These are phyloP conservation scores for Apiotrichum sp. DNA, from an alignment of 1,284 basidiomycete genomes.

Conservation along the genomic window DNA sequence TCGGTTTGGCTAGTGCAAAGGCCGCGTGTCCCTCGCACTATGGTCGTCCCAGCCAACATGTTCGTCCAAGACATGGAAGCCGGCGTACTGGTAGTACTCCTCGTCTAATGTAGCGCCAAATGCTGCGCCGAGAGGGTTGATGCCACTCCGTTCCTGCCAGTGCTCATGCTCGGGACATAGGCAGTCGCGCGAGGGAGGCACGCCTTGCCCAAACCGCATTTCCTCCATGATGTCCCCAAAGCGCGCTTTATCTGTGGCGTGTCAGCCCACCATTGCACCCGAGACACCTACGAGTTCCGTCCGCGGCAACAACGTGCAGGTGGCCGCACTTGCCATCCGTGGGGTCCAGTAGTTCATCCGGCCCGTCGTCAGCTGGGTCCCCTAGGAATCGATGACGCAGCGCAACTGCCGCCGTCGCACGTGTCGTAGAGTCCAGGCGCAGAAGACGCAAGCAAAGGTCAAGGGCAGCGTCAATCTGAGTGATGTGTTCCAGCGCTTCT, in stretches of 20 bases:
- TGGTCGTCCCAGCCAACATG: conserved; percentile 12
- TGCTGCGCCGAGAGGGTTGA: conserved; percentile 31
- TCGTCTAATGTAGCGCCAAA: conserved; percentile 13
- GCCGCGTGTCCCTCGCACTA: neutral
- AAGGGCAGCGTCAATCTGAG: conserved; percentile 60
- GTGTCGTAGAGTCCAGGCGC: conserved; percentile 64
- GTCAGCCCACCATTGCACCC: too few species aligned
- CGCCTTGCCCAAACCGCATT: conserved; percentile 40
- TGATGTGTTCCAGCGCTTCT: conserved; percentile 49
- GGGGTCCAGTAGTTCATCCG: conserved; percentile 22
- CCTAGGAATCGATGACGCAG: conserved; percentile 70
- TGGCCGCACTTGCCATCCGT: conserved; percentile 37
- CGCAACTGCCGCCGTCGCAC: conserved; percentile 68
- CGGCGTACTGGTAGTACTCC: conserved; percentile 15
- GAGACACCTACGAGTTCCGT: conserved; percentile 34
- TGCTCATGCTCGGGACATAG: conserved; percentile 45
- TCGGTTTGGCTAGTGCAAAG: too few species aligned
- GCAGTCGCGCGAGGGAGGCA: conserved; percentile 20
- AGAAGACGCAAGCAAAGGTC: conserved; percentile 67
- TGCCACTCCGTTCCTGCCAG: conserved; percentile 33
- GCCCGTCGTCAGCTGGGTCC: conserved; percentile 23
- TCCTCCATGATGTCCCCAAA: conserved; percentile 30
- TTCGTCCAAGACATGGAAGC: conserved; percentile 12
- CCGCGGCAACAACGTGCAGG: conserved; percentile 25
- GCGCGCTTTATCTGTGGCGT: conserved; percentile 27